These are phyloP conservation scores for Vitis hybrid DNA, from an alignment of 177 flowering plant genomes.

Conservation along the genomic window DNA sequence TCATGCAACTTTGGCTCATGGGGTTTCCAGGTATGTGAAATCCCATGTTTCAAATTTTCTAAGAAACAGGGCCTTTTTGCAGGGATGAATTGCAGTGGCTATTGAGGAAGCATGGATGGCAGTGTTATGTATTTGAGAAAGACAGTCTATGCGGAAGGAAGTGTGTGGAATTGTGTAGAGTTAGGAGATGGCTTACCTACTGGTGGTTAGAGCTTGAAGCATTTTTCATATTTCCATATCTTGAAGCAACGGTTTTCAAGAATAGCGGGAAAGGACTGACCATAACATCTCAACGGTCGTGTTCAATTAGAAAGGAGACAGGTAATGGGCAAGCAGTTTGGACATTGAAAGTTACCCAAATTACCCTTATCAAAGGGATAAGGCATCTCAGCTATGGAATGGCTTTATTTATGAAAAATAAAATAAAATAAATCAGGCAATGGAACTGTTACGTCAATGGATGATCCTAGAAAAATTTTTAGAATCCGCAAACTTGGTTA, in stretches of 20 bases:
- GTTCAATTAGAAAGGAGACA: constrained; percentile 8
- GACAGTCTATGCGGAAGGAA: neutral
- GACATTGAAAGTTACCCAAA: neutral
- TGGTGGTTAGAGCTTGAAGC: constrained; percentile 22
- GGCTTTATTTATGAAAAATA: neutral
- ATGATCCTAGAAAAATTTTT: too few species aligned
- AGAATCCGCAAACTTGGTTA: too few species aligned
- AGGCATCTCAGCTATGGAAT: neutral
- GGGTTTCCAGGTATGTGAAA: neutral
- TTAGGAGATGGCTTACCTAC: constrained; percentile 29
- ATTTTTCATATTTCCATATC: constrained; percentile 12
- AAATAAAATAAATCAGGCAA: too few species aligned
- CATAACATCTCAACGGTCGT: constrained; percentile 25
- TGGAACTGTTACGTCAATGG: too few species aligned
- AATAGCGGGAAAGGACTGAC: constrained; percentile 7
- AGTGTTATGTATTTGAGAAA: constrained; percentile 2
- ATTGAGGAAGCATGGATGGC: neutral
- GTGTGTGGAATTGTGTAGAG: neutral
- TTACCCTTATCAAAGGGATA: neutral
- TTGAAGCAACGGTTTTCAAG: constrained; percentile 28
- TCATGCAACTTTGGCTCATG: constrained; percentile 2
- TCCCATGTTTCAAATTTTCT: neutral
- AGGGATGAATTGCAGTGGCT: neutral
- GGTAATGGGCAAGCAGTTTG: neutral
- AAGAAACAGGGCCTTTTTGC: neutral